Evolutionary conservation across 371 early-diverging fungal genomes (phyloP).

Genomic region (Rhizopus arrhizus): DNA sequence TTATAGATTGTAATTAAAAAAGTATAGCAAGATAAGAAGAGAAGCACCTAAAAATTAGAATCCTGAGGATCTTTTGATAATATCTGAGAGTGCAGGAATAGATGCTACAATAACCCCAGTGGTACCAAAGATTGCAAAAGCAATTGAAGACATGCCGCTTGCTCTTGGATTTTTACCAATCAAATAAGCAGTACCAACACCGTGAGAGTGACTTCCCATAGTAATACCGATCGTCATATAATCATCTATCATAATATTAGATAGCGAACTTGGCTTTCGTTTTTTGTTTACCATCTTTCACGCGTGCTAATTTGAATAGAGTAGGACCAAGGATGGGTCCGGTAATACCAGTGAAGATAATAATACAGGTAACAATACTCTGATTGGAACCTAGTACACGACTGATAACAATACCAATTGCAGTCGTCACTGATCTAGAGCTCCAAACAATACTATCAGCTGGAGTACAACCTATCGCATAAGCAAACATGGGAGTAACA

Average conservation of each 20-base stretch:
- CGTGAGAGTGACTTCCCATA: slow-evolving; percentile 38
- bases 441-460: slow-evolving; percentile 28
- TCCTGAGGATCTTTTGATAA: slow-evolving; percentile 18
- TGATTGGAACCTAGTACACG: slow-evolving; percentile 27
- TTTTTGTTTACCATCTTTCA: slow-evolving; percentile 24
- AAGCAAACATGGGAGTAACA: slow-evolving; percentile 36
- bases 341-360: slow-evolving; percentile 33
- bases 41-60: background rate
- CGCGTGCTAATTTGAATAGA: slow-evolving; percentile 29
- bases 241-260: slow-evolving; percentile 27
- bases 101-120: slow-evolving; percentile 33
- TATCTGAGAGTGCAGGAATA: slow-evolving; percentile 29
- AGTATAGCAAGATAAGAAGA: background rate
- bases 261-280: background rate
- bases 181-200: slow-evolving; percentile 38
- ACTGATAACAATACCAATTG: slow-evolving; percentile 38
- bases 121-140: slow-evolving; percentile 39
- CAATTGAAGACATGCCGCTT: slow-evolving; percentile 31
- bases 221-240: slow-evolving; percentile 40
- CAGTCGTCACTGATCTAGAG: slow-evolving; percentile 35
- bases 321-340: slow-evolving; percentile 33
- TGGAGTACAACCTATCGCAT: slow-evolving; percentile 28
- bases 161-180: slow-evolving; percentile 30
- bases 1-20: too few species aligned
- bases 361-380: slow-evolving; percentile 33